Percentiles rank a stretch among this genome's conserved stretches.
Evolutionary conservation across 148 eudicot genomes (phyloP).

Genomic region (Dianthus caryophyllus): DNA sequence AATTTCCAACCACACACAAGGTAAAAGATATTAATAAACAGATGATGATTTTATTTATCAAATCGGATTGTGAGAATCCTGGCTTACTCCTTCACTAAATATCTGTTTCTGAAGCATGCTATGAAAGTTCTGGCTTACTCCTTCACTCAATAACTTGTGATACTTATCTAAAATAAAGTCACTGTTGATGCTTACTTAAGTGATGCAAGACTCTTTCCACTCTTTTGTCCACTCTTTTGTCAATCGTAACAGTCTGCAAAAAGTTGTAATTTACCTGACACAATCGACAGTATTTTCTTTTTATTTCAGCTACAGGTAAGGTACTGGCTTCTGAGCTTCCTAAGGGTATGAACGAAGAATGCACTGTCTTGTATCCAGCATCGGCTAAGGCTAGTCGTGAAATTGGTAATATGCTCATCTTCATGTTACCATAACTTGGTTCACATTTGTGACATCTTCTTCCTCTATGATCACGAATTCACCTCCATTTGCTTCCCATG

Average conservation of each 20-base stretch:
- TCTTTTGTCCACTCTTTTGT: neutral
- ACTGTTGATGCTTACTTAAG: too few relatives aligned
- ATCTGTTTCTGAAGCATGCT: too few relatives aligned
- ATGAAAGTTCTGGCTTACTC: too few relatives aligned
- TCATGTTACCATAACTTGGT: neutral
- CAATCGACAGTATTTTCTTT: slow-evolving; percentile 5
- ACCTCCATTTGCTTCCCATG: neutral
- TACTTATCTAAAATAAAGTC: neutral
- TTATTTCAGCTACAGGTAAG: slow-evolving; percentile 71
- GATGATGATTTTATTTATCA: too few relatives aligned
- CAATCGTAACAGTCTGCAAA: neutral
- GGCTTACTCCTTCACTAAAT: too few relatives aligned
- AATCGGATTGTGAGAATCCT: too few relatives aligned
- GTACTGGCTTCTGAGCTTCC: slow-evolving; percentile 89
- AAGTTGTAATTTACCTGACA: neutral
- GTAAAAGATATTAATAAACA: too few relatives aligned
- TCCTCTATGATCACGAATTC: neutral
- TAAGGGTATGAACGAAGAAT: slow-evolving; percentile 34
- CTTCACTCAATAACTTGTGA: too few relatives aligned
- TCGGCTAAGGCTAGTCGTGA: slow-evolving; percentile 85
- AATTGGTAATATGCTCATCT: slow-evolving; percentile 45
- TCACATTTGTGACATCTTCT: neutral
- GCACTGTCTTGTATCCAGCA: slow-evolving; percentile 84
- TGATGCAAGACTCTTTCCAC: neutral
- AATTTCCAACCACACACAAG: too few relatives aligned